phyloP scores from a whole-genome alignment of 345 rosid species.

The Eutrema heterophyllum region DNA sequence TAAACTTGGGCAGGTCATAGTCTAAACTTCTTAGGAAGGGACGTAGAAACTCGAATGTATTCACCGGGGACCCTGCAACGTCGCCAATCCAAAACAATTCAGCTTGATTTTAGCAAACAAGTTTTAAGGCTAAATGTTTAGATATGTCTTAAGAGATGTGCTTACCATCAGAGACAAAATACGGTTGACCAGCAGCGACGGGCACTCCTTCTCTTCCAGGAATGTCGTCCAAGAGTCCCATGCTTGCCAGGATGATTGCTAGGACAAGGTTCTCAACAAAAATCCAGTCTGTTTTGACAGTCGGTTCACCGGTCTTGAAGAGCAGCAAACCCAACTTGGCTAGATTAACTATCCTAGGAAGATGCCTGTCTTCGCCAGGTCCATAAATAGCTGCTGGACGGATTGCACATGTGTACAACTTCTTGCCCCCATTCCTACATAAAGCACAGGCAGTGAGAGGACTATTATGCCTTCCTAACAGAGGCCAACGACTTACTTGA shows the following conservation, averaged over 20 bases:
- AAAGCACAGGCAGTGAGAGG: neutral
- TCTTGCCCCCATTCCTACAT: constrained; percentile 50
- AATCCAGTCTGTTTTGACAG: constrained; percentile 82
- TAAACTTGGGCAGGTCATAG: constrained; percentile 59
- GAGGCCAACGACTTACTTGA: constrained; percentile 48
- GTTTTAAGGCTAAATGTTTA: neutral
- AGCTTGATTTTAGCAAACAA: neutral
- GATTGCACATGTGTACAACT: constrained; percentile 68
- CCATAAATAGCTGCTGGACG: constrained; percentile 97
- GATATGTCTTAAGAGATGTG: neutral
- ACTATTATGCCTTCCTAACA: neutral
- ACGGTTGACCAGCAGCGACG: constrained; percentile 87
- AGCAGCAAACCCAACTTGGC: constrained; percentile 63
- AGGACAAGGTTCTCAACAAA: constrained; percentile 83
- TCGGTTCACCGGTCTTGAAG: constrained; percentile 63
- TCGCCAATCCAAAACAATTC: neutral
- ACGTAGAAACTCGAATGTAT: constrained; percentile 73
- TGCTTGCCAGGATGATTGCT: constrained; percentile 74
- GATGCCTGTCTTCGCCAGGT: constrained; percentile 90
- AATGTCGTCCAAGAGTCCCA: constrained; percentile 87
- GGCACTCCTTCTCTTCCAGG: constrained; percentile 64
- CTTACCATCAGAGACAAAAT: constrained; percentile 92
- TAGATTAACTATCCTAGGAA: constrained; percentile 72
- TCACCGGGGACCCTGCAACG: constrained; percentile 73
- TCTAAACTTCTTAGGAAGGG: constrained; percentile 66